Evolutionary conservation across 305 asterid species (phyloP), one percentile per base, ranked within the genome.

Genomic region (Fraxinus velutina): DNA sequence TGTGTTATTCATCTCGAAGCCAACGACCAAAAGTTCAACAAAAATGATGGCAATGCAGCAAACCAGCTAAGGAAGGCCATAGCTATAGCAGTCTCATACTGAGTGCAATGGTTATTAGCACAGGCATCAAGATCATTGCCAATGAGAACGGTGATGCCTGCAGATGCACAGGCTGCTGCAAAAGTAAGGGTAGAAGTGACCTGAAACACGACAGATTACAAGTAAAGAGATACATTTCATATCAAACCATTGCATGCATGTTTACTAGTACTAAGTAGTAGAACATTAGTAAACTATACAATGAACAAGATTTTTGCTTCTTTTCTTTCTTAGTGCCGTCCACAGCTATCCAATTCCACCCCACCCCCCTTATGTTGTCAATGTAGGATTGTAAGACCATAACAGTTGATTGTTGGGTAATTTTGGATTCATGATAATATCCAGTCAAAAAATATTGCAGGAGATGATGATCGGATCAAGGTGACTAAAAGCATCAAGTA

Each of bases 1-100:
- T 78, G 12, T 21, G 7, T 66, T 74, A 37, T 64, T 73, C 66
- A 87, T 44, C 90, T 77, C 44, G 89, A 87, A 30, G 92, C 89
- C 60, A 87, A 86, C 32, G 89, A 89, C 92, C 90, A 89, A 50
- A 89, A 89, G 42, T 87, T 87, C 29, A 89, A 42, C 60, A 89
- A 84, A 62, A 89, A 89, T 8, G 92, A 89, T 0, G 92, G 92
- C 50, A 89, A 68, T 21, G 90, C 87, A 79, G 88, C 84, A 62
- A 87, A 89, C 92, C 92, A 89, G 80, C 90, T 86, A 47, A 89
- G 90, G 78, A 89, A 89, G 73, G 92, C 88, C 90, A 86, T 87
- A 27, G 92, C 88, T 34, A 89, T 89, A 12, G 92, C 85, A 44
- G 90, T 86, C 85, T 89, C 89, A 73, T 87, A 89, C 88, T 89